Base-by-base conservation (phyloP, 441 rosid genomes). In the Gossypium schwendimanii region DNA sequence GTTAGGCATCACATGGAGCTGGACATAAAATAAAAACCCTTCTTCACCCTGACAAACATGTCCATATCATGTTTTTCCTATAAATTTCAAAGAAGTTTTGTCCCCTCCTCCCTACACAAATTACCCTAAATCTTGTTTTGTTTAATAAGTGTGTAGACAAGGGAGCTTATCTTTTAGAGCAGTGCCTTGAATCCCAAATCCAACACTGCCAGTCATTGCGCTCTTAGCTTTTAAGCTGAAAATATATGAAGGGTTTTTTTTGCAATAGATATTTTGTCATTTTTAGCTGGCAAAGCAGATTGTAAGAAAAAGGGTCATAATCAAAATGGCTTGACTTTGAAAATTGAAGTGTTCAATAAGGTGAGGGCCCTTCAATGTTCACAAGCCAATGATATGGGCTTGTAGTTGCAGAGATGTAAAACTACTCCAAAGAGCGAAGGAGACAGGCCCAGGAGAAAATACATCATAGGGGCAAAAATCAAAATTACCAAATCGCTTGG, bases 1-100 rank as follows among this genome's bases (percentile, higher is more conserved):
- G 11, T 72, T 55, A 54, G 69, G 20, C 61, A 33, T 75, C 79
- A 79, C 80, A 73, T 70, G 77, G 75, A 36, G 36, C 65, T 73
- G 54, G 54, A 80, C 62, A 70, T 61, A 65, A 70, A 70, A 53
- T 24, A 64, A 59, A 7, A 17, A n/a, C 64, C 50, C 50, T 44
- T n/a, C n/a, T 39, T 11, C 23, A 2, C 9, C 54, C 53, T 76
- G 76, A 61, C 68, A 60, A 31, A 61, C 68, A 53, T 41, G 71
- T 73, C 66, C 62, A 66, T 58, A 67, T 77, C 80, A 77, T 73
- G 70, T 71, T 50, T 72, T 65, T 60, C 39, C 33, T 73, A 44
- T 14, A 70, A 53, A 73, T 50, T 70, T 63, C 23, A 71, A 14
- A 23, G 41, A 74, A 59, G 52, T 63, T 47, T 59, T 59, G 75